Conservation (phyloP, 2,329 filamentous ascomycete species). For the Ophiostoma tasmaniense region DNA sequence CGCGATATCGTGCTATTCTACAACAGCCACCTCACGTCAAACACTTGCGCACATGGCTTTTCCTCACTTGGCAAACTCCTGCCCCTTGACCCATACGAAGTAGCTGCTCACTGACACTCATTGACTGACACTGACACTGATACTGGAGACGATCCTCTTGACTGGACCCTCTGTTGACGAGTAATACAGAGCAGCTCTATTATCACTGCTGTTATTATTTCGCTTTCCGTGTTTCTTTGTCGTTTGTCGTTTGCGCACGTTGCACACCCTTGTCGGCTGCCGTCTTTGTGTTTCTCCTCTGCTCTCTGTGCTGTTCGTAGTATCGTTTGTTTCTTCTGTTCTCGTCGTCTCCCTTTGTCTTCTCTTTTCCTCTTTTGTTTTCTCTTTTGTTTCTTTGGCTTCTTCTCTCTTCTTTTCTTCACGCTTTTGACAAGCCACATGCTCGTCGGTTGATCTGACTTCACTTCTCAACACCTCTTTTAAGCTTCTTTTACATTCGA, state of each 20-base stretch:
- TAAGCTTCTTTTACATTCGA: neutral
- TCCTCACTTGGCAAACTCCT: neutral
- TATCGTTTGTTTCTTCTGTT: neutral
- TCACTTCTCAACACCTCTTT: neutral
- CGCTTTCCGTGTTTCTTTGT: neutral
- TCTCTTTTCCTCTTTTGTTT: neutral
- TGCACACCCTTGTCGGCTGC: neutral
- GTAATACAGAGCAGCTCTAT: no score
- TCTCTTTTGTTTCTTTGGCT: neutral
- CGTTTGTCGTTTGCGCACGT: neutral
- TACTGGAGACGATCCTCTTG: neutral
- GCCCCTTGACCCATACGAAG: neutral
- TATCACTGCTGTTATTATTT: neutral
- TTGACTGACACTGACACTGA: no score
- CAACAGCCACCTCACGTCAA: neutral
- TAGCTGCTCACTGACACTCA: neutral
- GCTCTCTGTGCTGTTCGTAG: neutral
- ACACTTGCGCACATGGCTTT: slow-evolving; percentile 2
- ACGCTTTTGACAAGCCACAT: slow-evolving; percentile 2
- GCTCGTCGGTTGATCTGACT: slow-evolving; percentile 2
- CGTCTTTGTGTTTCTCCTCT: neutral
- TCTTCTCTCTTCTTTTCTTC: neutral
- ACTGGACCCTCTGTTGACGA: neutral
- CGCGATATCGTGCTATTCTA: neutral
- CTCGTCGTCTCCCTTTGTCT: neutral